Conservation (phyloP, 306 rosid genomes). For the Spatholobus suberectus region DNA sequence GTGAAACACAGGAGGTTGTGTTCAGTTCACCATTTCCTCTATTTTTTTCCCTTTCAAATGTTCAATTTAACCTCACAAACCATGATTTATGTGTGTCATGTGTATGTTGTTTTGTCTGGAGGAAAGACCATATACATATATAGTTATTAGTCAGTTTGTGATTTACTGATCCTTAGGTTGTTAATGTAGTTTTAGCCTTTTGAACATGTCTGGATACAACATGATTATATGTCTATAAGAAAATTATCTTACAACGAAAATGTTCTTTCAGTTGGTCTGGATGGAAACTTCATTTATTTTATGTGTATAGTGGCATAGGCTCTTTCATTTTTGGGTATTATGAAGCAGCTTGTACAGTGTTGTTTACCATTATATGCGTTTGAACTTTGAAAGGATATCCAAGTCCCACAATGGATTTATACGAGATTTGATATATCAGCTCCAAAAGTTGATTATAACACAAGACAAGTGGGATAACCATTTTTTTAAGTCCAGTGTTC, state of each 20-base stretch:
- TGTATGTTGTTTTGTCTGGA: constrained; percentile 25
- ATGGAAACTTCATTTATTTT: constrained; percentile 18
- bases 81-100: constrained; percentile 7
- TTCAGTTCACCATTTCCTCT: constrained; percentile 18
- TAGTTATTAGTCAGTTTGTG: constrained; percentile 12
- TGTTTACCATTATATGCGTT: constrained; percentile 10
- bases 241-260: background rate
- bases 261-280: background rate
- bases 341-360: background rate
- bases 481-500: constrained; percentile 8
- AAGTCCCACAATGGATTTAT: constrained; percentile 25
- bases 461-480: background rate
- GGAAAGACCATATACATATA: background rate
- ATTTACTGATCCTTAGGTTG: background rate
- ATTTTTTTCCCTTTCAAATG: constrained; percentile 20
- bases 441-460: background rate
- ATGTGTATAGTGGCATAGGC: background rate
- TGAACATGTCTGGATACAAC: constrained; percentile 16
- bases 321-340: background rate
- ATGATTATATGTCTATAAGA: background rate
- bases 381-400: constrained; percentile 16
- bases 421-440: constrained; percentile 23
- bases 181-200: constrained; percentile 25
- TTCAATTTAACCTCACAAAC: constrained; percentile 32
- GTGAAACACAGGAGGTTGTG: constrained; percentile 90